phyloP scores from a whole-genome alignment of 2,329 filamentous ascomycete genomes.

The Penicillium sp. region DNA sequence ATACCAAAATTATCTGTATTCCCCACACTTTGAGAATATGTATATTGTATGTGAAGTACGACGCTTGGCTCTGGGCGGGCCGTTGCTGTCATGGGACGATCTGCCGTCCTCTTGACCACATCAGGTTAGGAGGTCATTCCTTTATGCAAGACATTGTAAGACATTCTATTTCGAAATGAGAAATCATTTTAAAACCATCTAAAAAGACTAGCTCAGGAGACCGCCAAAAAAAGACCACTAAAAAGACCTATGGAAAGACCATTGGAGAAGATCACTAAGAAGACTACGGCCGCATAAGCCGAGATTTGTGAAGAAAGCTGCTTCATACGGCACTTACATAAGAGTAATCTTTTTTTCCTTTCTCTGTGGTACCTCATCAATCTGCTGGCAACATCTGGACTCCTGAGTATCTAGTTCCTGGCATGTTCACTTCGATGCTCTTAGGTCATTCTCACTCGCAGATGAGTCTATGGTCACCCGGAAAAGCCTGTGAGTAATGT shows the following conservation, averaged over 20 bases:
- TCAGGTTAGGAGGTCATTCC: not conserved
- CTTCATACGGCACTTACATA: not conserved
- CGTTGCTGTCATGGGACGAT: slow-evolving; percentile 1
- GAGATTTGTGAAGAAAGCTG: not conserved
- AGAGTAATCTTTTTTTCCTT: not conserved
- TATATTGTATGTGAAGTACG: not conserved
- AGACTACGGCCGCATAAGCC: too few species aligned
- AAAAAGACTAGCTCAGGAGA: too few species aligned
- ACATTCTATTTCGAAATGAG: not conserved
- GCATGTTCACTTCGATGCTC: not conserved
- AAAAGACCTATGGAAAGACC: too few species aligned
- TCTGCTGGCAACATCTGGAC: not conserved
- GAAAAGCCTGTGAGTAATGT: not conserved
- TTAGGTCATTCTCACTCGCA: slow-evolving; percentile 10
- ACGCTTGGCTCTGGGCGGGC: not conserved
- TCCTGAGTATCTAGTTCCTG: not conserved
- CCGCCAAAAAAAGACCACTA: too few species aligned
- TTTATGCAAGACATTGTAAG: not conserved
- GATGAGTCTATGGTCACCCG: slow-evolving; percentile 19
- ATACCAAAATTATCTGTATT: not conserved
- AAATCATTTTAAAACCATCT: not conserved
- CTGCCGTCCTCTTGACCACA: not conserved
- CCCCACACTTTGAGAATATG: not conserved
- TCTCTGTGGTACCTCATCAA: not conserved
- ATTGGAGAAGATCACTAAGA: too few species aligned